Base-by-base conservation (phyloP, 2,329 filamentous ascomycete genomes). In the Colletotrichum graminicola region DNA sequence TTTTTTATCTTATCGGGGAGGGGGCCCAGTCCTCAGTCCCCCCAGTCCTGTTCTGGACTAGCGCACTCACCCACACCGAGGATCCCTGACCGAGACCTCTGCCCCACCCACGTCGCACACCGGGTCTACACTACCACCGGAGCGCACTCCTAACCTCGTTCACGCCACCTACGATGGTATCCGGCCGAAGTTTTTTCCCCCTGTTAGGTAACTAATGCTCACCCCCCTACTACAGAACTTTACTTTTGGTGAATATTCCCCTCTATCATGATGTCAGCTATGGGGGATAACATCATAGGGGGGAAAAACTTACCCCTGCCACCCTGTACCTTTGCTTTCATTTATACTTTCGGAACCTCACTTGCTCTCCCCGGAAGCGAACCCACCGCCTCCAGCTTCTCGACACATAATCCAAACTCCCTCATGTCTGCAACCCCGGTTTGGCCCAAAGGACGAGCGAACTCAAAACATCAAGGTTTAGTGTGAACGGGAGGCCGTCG, bases 1-100 rank as follows among this genome's bases (percentile, higher is more conserved):
- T 72, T 72, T 72, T 72, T 72, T 71, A 72, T 72, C 70, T 72
- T 72, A 72, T 72, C 70, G 55, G 2, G 6, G 59, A 39, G 51
- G 66, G 8, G 26, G 14, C 2, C 49, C 23, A 18, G 43, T n/a
- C 43, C 21, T 16, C 18, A 7, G 26, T 32, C 7, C 5, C 16
- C 12, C 4, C 29, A 39, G 29, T 29, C 41, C 23, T 2, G 5
- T 18, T 55, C 5, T 10, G 29, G 52, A 47, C 41, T 70, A 56
- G 69, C 4, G 1, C 3, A 0, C 2, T 1, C 18, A 1, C 47
- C 7, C 18, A 34, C 57, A 62, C 51, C 65, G 57, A 49, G 23
- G 2, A 14, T 12, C 16, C 36, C 47, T 61, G 47, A 66, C 64
- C 56, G 64, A 61, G 36, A 29, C 34, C 18, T 43, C 16, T 14